These are phyloP conservation scores for Tricholoma matsutake DNA, from an alignment of 768 basidiomycete species.

Conservation along the genomic window DNA sequence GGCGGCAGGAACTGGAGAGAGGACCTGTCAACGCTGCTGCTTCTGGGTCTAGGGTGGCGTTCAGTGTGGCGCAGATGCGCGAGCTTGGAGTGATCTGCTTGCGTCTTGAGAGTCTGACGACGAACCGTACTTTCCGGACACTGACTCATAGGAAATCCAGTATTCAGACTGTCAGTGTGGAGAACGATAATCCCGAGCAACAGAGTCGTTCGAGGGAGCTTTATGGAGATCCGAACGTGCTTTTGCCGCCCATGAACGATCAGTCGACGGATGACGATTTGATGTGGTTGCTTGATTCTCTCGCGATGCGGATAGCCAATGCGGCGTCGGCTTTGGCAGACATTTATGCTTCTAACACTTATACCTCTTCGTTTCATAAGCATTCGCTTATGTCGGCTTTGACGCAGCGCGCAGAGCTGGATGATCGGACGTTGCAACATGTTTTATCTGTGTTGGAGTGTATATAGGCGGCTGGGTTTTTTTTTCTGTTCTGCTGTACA, in stretches of 20 bases:
- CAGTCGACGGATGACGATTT: constrained; percentile 72
- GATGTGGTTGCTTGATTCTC: constrained; percentile 69
- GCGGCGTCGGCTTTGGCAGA: constrained; percentile 42
- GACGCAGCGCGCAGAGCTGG: constrained; percentile 36
- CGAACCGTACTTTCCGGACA: constrained; percentile 55
- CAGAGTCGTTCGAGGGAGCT: constrained; percentile 34
- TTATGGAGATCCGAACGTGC: constrained; percentile 56
- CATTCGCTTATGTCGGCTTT: constrained; percentile 34
- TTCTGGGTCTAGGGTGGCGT: constrained; percentile 54
- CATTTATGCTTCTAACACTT: constrained; percentile 18
- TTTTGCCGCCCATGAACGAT: constrained; percentile 68
- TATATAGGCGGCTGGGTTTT: constrained; percentile 1
- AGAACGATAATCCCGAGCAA: constrained; percentile 25
- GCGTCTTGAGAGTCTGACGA: constrained; percentile 74
- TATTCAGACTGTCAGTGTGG: constrained; percentile 31
- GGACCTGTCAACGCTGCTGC: constrained; percentile 28
- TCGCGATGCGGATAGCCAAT: constrained; percentile 77
- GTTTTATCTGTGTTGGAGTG: constrained; percentile 33
- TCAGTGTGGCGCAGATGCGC: constrained; percentile 71
- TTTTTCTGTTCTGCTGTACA: too few relatives aligned
- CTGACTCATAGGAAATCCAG: constrained; percentile 44
- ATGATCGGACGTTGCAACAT: constrained; percentile 47
- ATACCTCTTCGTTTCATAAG: constrained; percentile 18
- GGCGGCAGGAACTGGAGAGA: constrained; percentile 60
- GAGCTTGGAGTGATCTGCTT: constrained; percentile 72